phyloP scores from a whole-genome alignment of 169 alveolate species.

The Cryptosporidium bovis region DNA sequence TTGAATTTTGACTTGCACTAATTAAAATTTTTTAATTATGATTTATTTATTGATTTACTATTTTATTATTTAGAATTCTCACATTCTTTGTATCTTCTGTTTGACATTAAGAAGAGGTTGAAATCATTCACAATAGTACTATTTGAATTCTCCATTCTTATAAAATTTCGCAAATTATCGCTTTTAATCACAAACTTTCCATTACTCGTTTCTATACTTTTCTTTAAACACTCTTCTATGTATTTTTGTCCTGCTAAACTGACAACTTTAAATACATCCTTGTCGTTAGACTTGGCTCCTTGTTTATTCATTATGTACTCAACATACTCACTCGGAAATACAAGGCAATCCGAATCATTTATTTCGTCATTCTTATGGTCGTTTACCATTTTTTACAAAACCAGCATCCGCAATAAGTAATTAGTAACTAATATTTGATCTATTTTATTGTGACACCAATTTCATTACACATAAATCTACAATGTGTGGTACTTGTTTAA shows the following conservation, averaged over 20 bases:
- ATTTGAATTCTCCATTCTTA: constrained; percentile 45
- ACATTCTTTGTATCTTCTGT: constrained; percentile 13
- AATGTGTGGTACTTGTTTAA: too few species aligned
- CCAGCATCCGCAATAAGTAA: too few species aligned
- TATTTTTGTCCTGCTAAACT: constrained; percentile 14
- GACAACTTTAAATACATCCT: constrained; percentile 7
- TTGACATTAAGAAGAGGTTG: constrained; percentile 22
- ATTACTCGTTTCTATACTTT: constrained; percentile 53
- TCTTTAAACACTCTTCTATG: constrained; percentile 49
- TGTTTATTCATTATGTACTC: constrained; percentile 61
- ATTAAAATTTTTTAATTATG: too few species aligned
- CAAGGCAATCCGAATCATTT: neutral
- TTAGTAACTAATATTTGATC: too few species aligned
- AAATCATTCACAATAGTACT: constrained; percentile 1
- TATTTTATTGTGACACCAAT: too few species aligned
- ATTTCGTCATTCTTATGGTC: neutral
- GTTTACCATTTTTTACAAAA: too few species aligned
- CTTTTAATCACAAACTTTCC: constrained; percentile 34
- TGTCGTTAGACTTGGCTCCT: constrained; percentile 49
- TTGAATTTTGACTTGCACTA: neutral
- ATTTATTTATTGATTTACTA: too few species aligned
- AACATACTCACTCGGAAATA: constrained; percentile 52
- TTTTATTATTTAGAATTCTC: neutral
- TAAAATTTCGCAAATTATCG: constrained; percentile 36
- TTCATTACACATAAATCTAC: too few species aligned